phyloP scores from a whole-genome alignment of 352 stramenopile genomes.

The Pythium scleroteichum region DNA sequence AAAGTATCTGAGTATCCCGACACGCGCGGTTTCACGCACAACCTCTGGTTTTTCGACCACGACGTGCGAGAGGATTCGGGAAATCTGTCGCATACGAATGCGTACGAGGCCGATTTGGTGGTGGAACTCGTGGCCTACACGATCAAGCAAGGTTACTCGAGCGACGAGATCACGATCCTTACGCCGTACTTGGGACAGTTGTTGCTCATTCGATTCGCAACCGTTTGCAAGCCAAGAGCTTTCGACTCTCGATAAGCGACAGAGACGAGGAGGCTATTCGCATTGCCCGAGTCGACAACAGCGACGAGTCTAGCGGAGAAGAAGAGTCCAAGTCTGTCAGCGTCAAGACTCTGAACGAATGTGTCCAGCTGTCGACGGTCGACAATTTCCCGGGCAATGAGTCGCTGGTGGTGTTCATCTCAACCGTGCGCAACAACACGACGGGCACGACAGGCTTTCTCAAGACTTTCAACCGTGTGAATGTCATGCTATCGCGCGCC shows the following conservation, averaged over 20 bases:
- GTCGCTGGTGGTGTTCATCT: conserved; percentile 62
- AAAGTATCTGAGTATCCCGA: conserved; percentile 50
- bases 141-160: conserved; percentile 68
- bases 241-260: conserved; percentile 28
- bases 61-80: conserved; percentile 38
- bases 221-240: conserved; percentile 34
- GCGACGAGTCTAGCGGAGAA: conserved; percentile 33
- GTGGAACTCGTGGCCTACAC: conserved; percentile 72
- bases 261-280: conserved; percentile 43
- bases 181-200: conserved; percentile 87
- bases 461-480: conserved; percentile 69
- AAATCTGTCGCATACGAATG: conserved; percentile 57
- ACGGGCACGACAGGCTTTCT: conserved; percentile 69
- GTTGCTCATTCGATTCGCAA: conserved; percentile 52
- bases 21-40: conserved; percentile 52
- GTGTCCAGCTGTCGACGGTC: conserved; percentile 52
- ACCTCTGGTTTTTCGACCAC: conserved; percentile 80
- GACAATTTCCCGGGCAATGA: conserved; percentile 85
- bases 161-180: conserved; percentile 69
- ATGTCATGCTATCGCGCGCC: conserved; percentile 65
- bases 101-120: conserved; percentile 61
- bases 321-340: neutral
- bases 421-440: conserved; percentile 61
- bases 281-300: conserved; percentile 21
- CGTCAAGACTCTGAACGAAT: conserved; percentile 13